Conservation (phyloP, 768 basidiomycete species). For the Suillus brevipes region DNA sequence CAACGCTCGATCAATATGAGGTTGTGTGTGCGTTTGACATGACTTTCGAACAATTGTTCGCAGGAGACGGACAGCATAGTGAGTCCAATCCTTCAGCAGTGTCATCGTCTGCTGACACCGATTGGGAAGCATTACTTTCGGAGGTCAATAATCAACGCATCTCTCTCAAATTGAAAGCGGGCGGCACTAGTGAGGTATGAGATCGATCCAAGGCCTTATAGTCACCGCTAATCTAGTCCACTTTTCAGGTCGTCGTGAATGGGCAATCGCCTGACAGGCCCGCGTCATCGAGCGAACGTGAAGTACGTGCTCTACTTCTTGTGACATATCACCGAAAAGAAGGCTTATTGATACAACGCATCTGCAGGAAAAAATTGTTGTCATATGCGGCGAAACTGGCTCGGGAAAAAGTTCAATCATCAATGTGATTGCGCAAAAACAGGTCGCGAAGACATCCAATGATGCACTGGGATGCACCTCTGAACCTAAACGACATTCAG, state of each 20-base stretch:
- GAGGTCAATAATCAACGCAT: no score
- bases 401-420: constrained; percentile 29
- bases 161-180: not conserved
- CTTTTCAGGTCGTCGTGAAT: not conserved
- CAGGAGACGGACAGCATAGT: not conserved
- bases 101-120: not conserved
- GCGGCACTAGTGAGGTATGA: not conserved
- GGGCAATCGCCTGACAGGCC: not conserved
- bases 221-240: not conserved
- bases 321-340: not conserved
- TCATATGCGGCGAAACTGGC: constrained; percentile 27
- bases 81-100: not conserved
- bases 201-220: not conserved
- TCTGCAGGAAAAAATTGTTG: constrained; percentile 9
- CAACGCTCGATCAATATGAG: not conserved
- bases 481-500: not conserved
- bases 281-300: not conserved
- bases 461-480: constrained; percentile 20
- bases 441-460: constrained; percentile 12
- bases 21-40: not conserved
- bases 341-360: not conserved
- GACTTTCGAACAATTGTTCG: not conserved
- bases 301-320: not conserved
- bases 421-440: constrained; percentile 21
- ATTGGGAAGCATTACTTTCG: not conserved